A percentile compares a stretch with the other conserved stretches of the same genome.
Evolutionary conservation across 192 early-diverging fungal species (phyloP).

Genomic region (Phlyctochytrium planicorne): DNA sequence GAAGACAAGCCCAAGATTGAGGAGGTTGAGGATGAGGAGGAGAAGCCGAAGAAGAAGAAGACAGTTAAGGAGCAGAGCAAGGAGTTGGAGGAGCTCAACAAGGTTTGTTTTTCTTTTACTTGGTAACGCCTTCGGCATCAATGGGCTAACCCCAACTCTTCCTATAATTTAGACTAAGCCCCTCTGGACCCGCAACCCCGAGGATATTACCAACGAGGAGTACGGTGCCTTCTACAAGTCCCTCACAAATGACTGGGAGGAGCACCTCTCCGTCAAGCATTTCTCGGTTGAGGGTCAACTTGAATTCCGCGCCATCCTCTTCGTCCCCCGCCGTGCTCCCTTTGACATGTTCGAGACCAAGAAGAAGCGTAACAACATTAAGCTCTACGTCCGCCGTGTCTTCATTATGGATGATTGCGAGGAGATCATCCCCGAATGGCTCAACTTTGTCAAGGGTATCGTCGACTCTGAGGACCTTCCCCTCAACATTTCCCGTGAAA

Average conservation of each 20-base stretch:
- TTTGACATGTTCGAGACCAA: constrained; percentile 98
- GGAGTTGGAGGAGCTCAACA: constrained; percentile 96
- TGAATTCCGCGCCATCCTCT: constrained; percentile 99
- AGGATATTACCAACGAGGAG: constrained; percentile 94
- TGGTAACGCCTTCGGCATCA: not conserved
- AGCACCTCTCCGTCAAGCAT: constrained; percentile 96
- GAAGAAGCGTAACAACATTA: constrained; percentile 99
- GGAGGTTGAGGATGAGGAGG: constrained; percentile 68
- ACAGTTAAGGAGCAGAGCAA: constrained; percentile 83
- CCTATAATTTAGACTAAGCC: constrained; percentile 67
- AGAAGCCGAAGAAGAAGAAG: constrained; percentile 69
- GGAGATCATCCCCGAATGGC: constrained; percentile 98
- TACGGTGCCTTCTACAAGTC: constrained; percentile 99
- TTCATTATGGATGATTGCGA: constrained; percentile 99
- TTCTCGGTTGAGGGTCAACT: constrained; percentile 99
- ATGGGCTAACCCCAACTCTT: constrained; percentile 1
- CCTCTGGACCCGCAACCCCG: constrained; percentile 99
- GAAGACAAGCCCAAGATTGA: constrained; percentile 50
- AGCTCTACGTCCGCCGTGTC: constrained; percentile 99
- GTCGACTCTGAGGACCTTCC: constrained; percentile 99
- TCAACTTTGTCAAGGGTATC: constrained; percentile 99
- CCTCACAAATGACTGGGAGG: constrained; percentile 99
- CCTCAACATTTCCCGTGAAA: constrained; percentile 99
- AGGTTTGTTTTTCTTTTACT: constrained; percentile 36
- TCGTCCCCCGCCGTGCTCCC: constrained; percentile 93